Percentiles rank a stretch among this genome's conserved stretches.
Evolutionary conservation across 2,329 filamentous ascomycete genomes (phyloP).

Genomic region (Huntiella savannae): DNA sequence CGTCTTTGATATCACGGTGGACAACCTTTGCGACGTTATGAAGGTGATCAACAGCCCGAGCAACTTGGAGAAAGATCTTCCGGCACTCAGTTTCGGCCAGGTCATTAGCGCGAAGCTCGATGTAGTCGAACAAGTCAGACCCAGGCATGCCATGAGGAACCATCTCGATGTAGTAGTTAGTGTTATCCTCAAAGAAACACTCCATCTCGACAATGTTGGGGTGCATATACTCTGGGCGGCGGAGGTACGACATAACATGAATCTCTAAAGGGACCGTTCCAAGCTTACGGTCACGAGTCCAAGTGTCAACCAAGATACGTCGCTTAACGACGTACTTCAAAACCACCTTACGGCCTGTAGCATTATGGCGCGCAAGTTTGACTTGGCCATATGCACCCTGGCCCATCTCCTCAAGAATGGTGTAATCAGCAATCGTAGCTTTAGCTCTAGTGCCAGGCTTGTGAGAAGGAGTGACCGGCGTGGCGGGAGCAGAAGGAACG

Average conservation of each 20-base stretch:
- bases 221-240: slow-evolving; percentile 48
- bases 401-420: slow-evolving; percentile 93
- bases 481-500: slow-evolving; percentile 1
- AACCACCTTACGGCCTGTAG: slow-evolving; percentile 65
- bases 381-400: slow-evolving; percentile 96
- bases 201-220: slow-evolving; percentile 57
- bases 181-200: slow-evolving; percentile 57
- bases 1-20: slow-evolving; percentile 96
- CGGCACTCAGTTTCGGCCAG: slow-evolving; percentile 92
- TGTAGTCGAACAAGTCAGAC: slow-evolving; percentile 98
- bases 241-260: slow-evolving; percentile 84
- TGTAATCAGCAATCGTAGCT: slow-evolving; percentile 63
- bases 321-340: slow-evolving; percentile 96
- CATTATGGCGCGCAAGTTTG: slow-evolving; percentile 77
- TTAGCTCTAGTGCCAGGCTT: slow-evolving; percentile 38
- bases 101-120: slow-evolving; percentile 68
- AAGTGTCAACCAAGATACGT: slow-evolving; percentile 91
- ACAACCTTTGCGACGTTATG: slow-evolving; percentile 84
- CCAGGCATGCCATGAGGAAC: slow-evolving; percentile 82
- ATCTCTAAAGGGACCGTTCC: slow-evolving; percentile 95
- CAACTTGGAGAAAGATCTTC: slow-evolving; percentile 90
- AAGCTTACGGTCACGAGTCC: slow-evolving; percentile 81
- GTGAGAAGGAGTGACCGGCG: slow-evolving; percentile 19
- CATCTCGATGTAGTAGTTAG: slow-evolving; percentile 99
- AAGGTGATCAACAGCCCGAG: slow-evolving; percentile 72